phyloP scores from a whole-genome alignment of 176 grass and related monocot species.

The Avena atlantica region DNA sequence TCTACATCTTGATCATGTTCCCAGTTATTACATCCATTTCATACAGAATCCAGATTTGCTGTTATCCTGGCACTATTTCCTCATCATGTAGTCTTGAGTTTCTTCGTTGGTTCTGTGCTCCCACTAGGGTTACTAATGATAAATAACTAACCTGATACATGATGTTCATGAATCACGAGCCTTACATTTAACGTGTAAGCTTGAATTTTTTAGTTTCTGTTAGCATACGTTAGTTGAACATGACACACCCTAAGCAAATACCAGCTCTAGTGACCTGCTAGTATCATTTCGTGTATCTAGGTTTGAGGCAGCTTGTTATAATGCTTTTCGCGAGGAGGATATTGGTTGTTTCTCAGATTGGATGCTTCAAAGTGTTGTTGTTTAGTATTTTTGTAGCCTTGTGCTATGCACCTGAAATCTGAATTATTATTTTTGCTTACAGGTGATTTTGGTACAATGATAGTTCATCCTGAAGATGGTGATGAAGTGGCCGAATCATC shows the following conservation, averaged over 20 bases:
- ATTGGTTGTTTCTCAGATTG: slow-evolving; percentile 28
- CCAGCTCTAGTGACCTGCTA: not conserved
- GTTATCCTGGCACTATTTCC: slow-evolving; percentile 29
- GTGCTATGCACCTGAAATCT: slow-evolving; percentile 8
- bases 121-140: slow-evolving; percentile 30
- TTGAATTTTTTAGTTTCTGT: not conserved
- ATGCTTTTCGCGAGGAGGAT: not conserved
- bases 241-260: slow-evolving; percentile 1
- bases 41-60: not conserved
- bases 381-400: slow-evolving; percentile 18
- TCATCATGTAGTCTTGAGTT: slow-evolving; percentile 16
- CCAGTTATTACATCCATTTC: slow-evolving; percentile 23
- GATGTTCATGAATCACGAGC: slow-evolving; percentile 8
- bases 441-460: slow-evolving; percentile 86
- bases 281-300: slow-evolving; percentile 10
- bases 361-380: not conserved
- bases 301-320: slow-evolving; percentile 15
- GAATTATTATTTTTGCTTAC: slow-evolving; percentile 20
- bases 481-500: slow-evolving; percentile 71
- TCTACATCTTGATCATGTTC: not conserved
- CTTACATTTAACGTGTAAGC: not conserved
- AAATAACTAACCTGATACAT: slow-evolving; percentile 10
- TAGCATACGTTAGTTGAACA: not conserved
- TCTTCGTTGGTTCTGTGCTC: slow-evolving; percentile 28
- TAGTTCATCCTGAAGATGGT: slow-evolving; percentile 77